Base-by-base conservation (phyloP, 306 rosid species). In the Astragalus glycyphyllos region DNA sequence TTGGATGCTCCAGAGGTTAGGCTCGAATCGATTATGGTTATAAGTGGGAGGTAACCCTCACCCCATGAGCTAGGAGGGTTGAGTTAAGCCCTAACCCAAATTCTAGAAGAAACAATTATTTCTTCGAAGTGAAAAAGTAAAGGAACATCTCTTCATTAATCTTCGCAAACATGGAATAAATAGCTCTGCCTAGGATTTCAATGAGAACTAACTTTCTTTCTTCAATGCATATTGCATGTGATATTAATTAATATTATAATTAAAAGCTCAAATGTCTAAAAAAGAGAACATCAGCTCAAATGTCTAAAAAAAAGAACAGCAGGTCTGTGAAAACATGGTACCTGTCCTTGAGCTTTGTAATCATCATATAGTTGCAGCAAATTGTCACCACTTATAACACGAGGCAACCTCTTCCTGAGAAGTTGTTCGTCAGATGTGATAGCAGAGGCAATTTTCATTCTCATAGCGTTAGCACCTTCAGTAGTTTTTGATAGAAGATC, bases 401-500 rank as follows among this genome's bases (percentile, higher is more conserved):
- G 99, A 53, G 97, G 99, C 50, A 87, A 77, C 78, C 99, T 85
- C 86, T 83, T 89, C 53, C 97, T 96, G 20, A 94, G 97, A 75
- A 94, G 96, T 75, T 94, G 99, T 70, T 94, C 99, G 34, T 94
- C 97, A 20, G 99, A 94, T 69, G 99, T 91, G 80, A 94, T 87
- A 68, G 92, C 97, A 69, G 97, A 74, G n/a, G 91, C 88, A 64
- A 94, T 90, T 88, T 91, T 94, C 92, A 91, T 91, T 80, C 96
- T 94, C 95, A 94, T 87, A 32, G 99, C 99, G 85, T 94, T 94
- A 69, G 99, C 99, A 73, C 99, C 99, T 87, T 94, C 97, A 0
- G 99, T 94, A 15, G 99, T 94, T 82, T 94, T 94, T 49, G 97
- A 94, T 74, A 94, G 80, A 77, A 94, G 99, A 87, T 94, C 97